These are phyloP conservation scores for Tephrocybe sp. DNA, from an alignment of 768 basidiomycete species.

Conservation along the genomic window DNA sequence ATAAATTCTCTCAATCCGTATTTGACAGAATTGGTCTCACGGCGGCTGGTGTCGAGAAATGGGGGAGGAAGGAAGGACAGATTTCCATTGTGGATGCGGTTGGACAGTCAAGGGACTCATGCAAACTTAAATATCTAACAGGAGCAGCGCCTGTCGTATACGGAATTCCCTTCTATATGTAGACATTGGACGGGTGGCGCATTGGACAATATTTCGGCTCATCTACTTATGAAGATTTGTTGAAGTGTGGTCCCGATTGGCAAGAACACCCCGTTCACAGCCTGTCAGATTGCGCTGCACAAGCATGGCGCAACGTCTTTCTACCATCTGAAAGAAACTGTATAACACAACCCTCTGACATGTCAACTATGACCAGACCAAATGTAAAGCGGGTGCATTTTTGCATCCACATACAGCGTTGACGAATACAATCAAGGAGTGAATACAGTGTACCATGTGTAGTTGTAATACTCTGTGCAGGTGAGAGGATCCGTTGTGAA, in stretches of 20 bases:
- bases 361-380: too few species aligned
- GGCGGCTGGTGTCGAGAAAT: slow-evolving; percentile 25
- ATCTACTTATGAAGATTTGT: too few species aligned
- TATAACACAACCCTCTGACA: too few species aligned
- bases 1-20: slow-evolving; percentile 85
- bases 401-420: too few species aligned
- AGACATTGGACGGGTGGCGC: neutral
- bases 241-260: too few species aligned
- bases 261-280: too few species aligned
- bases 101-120: slow-evolving; percentile 72
- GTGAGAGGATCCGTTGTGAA: neutral
- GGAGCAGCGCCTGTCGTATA: slow-evolving; percentile 95
- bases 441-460: neutral
- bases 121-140: slow-evolving; percentile 91
- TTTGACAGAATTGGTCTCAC: slow-evolving; percentile 69
- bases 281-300: too few species aligned
- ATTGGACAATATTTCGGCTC: too few species aligned
- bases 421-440: neutral
- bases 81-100: slow-evolving; percentile 73
- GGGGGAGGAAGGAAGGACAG: slow-evolving; percentile 21
- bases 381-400: too few species aligned
- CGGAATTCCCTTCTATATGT: slow-evolving; percentile 91
- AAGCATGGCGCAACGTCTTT: too few species aligned
- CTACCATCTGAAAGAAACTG: too few species aligned
- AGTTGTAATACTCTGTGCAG: neutral